A percentile compares a stretch with the other conserved stretches of the same genome.
phyloP scores from a whole-genome alignment of 805 yeast genomes.

The Zygosaccharomyces rouxii region DNA sequence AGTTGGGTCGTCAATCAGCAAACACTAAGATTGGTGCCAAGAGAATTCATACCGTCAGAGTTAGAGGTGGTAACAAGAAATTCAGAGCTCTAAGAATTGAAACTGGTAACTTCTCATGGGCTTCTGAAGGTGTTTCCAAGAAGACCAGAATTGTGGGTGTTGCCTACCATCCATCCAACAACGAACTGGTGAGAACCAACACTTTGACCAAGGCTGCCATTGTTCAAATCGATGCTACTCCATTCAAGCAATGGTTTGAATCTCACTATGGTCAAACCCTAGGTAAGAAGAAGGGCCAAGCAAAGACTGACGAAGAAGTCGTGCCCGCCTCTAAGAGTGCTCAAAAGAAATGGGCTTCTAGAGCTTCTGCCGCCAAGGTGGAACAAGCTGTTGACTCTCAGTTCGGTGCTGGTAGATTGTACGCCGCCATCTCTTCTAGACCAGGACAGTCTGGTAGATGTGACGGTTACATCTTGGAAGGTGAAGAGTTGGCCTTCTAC shows the following conservation, averaged over 20 bases:
- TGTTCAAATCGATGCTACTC: slow-evolving; percentile 99
- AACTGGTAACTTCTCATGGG: slow-evolving; percentile 99
- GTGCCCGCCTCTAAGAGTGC: slow-evolving; percentile 67
- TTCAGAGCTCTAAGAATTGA: slow-evolving; percentile 99
- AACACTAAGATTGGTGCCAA: slow-evolving; percentile 98
- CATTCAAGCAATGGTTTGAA: slow-evolving; percentile 99
- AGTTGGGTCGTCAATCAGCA: slow-evolving; percentile 99
- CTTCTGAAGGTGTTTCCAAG: slow-evolving; percentile 96
- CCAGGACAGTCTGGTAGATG: slow-evolving; percentile 99
- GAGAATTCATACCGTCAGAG: slow-evolving; percentile 98
- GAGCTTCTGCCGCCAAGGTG: slow-evolving; percentile 79
- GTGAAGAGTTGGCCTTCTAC: slow-evolving; percentile 99
- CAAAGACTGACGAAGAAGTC: slow-evolving; percentile 47
- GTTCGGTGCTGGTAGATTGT: slow-evolving; percentile 98
- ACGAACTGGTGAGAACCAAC: slow-evolving; percentile 99
- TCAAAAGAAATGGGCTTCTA: slow-evolving; percentile 89
- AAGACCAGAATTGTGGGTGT: slow-evolving; percentile 99
- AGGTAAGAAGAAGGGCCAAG: slow-evolving; percentile 72
- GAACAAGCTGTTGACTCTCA: slow-evolving; percentile 91
- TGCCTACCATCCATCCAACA: slow-evolving; percentile 99
- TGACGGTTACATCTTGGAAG: slow-evolving; percentile 99
- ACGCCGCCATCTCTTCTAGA: slow-evolving; percentile 98
- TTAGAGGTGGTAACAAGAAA: slow-evolving; percentile 99
- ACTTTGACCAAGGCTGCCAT: slow-evolving; percentile 98
- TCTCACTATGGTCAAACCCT: slow-evolving; percentile 92